Conservation (phyloP, 2,329 filamentous ascomycete genomes). For the Beauveria varroae region DNA sequence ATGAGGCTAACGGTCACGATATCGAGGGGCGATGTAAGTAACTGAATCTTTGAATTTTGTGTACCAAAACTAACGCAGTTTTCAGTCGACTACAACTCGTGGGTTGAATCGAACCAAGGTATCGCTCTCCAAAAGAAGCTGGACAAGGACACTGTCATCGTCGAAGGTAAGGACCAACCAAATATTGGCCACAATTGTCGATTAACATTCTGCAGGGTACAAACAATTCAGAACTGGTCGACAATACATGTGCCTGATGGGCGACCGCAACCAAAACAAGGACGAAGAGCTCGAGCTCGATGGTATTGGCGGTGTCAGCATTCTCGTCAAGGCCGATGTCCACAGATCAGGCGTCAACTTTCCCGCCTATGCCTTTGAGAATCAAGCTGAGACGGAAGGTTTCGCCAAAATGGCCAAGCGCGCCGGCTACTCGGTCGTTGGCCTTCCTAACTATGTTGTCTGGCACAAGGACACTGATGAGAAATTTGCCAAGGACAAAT, state of each 20-base stretch:
- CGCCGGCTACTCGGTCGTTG: conserved; percentile 86
- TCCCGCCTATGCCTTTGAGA: conserved; percentile 92
- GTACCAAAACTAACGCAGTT: conserved; percentile 13
- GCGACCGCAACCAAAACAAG: conserved; percentile 87
- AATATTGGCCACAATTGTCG: background rate
- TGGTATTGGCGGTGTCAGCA: conserved; percentile 94
- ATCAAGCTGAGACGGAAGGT: conserved; percentile 97
- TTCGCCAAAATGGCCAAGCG: conserved; percentile 98
- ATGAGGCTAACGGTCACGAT: conserved; percentile 65
- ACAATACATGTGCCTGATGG: conserved; percentile 82
- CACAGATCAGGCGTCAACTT: conserved; percentile 99
- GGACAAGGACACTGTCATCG: conserved; percentile 74
- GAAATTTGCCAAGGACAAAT: conserved; percentile 69
- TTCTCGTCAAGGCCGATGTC: conserved; percentile 95
- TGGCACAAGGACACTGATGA: conserved; percentile 98
- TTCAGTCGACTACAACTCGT: conserved; percentile 96
- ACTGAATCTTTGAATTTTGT: no score
- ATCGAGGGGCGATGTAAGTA: conserved; percentile 88
- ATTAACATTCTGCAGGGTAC: conserved; percentile 56
- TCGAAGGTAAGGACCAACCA: conserved; percentile 58
- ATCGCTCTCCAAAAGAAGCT: conserved; percentile 66
- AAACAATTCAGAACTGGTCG: conserved; percentile 88
- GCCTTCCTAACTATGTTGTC: conserved; percentile 93
- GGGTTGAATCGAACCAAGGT: conserved; percentile 87
- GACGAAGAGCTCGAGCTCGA: conserved; percentile 89